phyloP scores from a whole-genome alignment of 345 rosid species.

The Brassica carinata region DNA sequence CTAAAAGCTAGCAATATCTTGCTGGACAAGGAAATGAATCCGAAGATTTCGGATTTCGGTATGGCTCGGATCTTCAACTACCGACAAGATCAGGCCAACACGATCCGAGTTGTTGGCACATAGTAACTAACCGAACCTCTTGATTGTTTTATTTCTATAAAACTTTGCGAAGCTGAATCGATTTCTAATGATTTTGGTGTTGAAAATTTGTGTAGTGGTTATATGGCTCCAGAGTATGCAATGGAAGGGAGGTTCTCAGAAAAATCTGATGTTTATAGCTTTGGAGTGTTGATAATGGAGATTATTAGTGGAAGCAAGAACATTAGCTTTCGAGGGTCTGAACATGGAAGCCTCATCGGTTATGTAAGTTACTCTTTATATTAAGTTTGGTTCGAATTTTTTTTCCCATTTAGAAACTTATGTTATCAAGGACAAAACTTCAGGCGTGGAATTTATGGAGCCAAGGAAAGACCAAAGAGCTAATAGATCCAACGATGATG shows the following conservation, averaged over 20 bases:
- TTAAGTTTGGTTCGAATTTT: background rate
- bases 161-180: background rate
- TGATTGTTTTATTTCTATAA: background rate
- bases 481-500: constrained; percentile 50
- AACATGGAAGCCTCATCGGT: constrained; percentile 40
- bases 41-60: constrained; percentile 57
- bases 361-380: constrained; percentile 36
- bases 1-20: constrained; percentile 51
- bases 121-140: constrained; percentile 37
- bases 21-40: constrained; percentile 49
- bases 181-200: background rate
- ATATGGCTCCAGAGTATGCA: constrained; percentile 59
- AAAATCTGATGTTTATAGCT: constrained; percentile 61
- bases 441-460: constrained; percentile 68
- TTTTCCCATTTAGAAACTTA: background rate
- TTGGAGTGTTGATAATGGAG: constrained; percentile 55
- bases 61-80: constrained; percentile 48
- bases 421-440: background rate
- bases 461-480: constrained; percentile 46
- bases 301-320: constrained; percentile 51
- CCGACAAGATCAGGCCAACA: constrained; percentile 41
- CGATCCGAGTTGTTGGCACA: constrained; percentile 47
- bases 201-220: constrained; percentile 44
- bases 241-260: constrained; percentile 53
- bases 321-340: constrained; percentile 17